Evolutionary conservation across 208 protist genomes (phyloP).

Genomic region (Leishmania guyanensis): DNA sequence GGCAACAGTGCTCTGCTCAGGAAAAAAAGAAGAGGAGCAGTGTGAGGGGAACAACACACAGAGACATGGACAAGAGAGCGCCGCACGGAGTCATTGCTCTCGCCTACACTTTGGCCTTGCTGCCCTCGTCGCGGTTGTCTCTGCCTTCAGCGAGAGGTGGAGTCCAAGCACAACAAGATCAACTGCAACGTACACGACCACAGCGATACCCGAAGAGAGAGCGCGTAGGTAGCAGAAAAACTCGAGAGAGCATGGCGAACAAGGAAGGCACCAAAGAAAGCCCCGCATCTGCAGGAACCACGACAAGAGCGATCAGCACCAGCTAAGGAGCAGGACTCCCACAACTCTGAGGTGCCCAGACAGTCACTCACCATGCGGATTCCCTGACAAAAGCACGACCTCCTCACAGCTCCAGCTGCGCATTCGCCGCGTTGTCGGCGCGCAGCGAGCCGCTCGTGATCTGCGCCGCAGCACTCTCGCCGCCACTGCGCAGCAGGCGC

Average conservation of each 20-base stretch:
- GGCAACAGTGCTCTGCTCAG: background rate
- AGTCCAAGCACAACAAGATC: background rate
- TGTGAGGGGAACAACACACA: background rate
- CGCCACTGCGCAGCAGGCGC: conserved; percentile 41
- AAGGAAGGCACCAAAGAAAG: background rate
- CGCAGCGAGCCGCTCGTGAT: conserved; percentile 25
- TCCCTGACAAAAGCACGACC: background rate
- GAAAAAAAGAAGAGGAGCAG: conserved; percentile 3
- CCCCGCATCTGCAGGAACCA: background rate
- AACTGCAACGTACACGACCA: background rate
- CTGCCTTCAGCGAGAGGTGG: background rate
- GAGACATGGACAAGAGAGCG: background rate
- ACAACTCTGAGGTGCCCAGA: background rate
- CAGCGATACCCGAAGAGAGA: background rate
- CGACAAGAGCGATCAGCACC: background rate
- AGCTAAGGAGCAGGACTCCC: background rate
- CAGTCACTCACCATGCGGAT: background rate
- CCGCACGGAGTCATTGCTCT: background rate
- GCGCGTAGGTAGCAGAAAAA: background rate
- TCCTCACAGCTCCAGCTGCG: conserved; percentile 23
- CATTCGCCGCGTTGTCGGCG: conserved; percentile 12
- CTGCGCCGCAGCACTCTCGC: conserved; percentile 29
- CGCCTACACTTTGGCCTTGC: background rate
- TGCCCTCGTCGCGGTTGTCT: background rate
- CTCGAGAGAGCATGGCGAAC: background rate